phyloP scores from a whole-genome alignment of 2,329 filamentous ascomycete genomes.

The Aureobasidium zeae region DNA sequence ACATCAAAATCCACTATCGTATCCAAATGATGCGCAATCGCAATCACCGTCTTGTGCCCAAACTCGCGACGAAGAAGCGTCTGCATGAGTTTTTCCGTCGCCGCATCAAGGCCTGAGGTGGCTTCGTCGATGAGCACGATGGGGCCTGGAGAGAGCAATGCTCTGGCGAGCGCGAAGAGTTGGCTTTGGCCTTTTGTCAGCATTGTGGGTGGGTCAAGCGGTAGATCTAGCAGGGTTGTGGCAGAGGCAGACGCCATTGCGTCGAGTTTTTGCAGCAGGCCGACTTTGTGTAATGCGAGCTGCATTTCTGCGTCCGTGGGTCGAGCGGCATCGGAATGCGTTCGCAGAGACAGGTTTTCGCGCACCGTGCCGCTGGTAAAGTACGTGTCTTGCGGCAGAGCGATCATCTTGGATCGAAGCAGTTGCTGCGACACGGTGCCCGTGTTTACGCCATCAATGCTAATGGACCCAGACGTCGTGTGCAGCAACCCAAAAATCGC shows the following conservation, averaged over 20 bases:
- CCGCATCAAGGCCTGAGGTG: slow-evolving; percentile 27
- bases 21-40: slow-evolving; percentile 48
- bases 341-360: slow-evolving; percentile 40
- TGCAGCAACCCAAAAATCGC: slow-evolving; percentile 43
- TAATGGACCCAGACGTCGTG: slow-evolving; percentile 34
- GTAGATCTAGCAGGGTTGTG: slow-evolving; percentile 11
- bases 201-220: slow-evolving; percentile 14
- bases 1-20: slow-evolving; percentile 47
- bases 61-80: slow-evolving; percentile 41
- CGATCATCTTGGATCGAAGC: slow-evolving; percentile 39
- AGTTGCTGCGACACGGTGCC: slow-evolving; percentile 34
- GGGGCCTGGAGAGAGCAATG: slow-evolving; percentile 34
- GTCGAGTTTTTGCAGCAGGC: slow-evolving; percentile 35
- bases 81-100: slow-evolving; percentile 18
- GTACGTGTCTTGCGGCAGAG: slow-evolving; percentile 45
- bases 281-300: slow-evolving; percentile 38
- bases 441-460: slow-evolving; percentile 42
- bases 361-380: slow-evolving; percentile 41
- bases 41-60: slow-evolving; percentile 48
- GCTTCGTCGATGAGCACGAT: slow-evolving; percentile 41
- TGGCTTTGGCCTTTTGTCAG: slow-evolving; percentile 43
- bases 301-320: slow-evolving; percentile 35
- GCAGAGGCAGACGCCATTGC: slow-evolving; percentile 21
- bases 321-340: slow-evolving; percentile 20
- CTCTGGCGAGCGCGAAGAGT: slow-evolving; percentile 41